Base-by-base conservation (phyloP, 768 basidiomycete species). In the Candolleomyces eurysporus region DNA sequence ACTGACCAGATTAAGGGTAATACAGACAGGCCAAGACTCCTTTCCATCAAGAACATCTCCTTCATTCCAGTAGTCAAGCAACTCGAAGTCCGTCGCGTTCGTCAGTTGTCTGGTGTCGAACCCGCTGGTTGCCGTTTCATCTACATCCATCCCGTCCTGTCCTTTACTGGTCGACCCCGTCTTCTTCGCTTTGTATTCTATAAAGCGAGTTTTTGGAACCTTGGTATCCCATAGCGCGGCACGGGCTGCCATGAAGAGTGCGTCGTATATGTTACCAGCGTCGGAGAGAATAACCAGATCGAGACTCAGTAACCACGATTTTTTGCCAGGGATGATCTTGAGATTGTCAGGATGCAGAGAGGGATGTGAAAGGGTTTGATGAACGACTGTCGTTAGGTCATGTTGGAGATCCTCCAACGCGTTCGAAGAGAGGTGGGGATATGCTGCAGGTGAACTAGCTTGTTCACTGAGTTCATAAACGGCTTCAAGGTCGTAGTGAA, bases 21-120 rank as follows among this genome's bases (percentile, higher is more conserved):
- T 74, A 62, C 86, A 86, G 4, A 95, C 79, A 0, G 93, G 94
- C 86, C 93, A 90, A 13, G 69, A 65, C 2, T 89, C 84, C 62
- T 85, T 77, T 2, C 86, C 87, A 43, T 76, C 80, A 31, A 94
- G 68, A 17, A 78, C 72, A 60, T 87, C 88, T 0, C 94, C 94
- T 64, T 92, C 91, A 67, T 92, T 92, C 91, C 91, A 93, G 63
- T 88, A 91, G 70, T 96, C 93, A 11, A 86, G 82, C 21, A 95
- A 79, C 74, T 96, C 94, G 65, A 95, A 95, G 71, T 96, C 94
- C 9, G 85, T 84, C 11, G 86, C 89, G 9, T 72, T 72, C 22
- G 69, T 71, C 42, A 77, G 72, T 39, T 80, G 72, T 10, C 84
- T 77, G 16, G 86, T 89, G 65, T 86, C 85, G 45, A 91, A 82